phyloP scores from a whole-genome alignment of 139 green algal genomes.

The Ettlia oleoabundans region DNA sequence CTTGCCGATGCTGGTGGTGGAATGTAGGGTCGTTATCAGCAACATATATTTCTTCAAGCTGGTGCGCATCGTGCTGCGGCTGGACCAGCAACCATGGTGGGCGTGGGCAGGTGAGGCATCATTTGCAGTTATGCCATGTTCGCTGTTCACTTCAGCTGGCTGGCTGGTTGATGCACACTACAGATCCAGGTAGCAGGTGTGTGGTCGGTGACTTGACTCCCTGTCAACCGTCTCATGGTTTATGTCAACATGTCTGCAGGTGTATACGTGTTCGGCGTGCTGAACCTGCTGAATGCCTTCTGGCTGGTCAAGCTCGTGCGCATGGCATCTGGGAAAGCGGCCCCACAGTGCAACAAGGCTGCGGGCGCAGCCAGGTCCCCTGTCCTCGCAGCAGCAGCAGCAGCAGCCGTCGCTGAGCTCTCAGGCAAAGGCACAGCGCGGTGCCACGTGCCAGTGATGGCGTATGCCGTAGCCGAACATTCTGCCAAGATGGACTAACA shows the following conservation, averaged over 20 bases:
- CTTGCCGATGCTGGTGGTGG: too few relatives aligned
- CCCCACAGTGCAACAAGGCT: background rate
- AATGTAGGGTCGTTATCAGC: conserved; percentile 37
- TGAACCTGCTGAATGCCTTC: conserved; percentile 23
- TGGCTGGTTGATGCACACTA: too few relatives aligned
- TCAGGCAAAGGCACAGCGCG: background rate
- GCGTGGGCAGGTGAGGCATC: conserved; percentile 33
- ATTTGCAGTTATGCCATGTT: too few relatives aligned
- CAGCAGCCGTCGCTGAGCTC: too few relatives aligned
- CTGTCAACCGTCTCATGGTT: too few relatives aligned
- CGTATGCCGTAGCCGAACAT: background rate
- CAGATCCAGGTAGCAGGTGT: too few relatives aligned
- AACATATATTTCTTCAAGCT: conserved; percentile 24
- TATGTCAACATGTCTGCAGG: too few relatives aligned
- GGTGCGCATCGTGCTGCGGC: conserved; percentile 10
- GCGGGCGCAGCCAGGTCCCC: background rate
- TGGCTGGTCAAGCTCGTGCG: conserved; percentile 26
- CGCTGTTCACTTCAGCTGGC: too few relatives aligned
- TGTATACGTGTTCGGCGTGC: conserved; percentile 12
- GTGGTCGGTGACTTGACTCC: too few relatives aligned
- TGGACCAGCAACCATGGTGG: conserved; percentile 24
- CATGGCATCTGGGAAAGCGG: background rate
- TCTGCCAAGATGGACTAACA: too few relatives aligned
- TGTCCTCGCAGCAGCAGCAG: too few relatives aligned
- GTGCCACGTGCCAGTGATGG: background rate